Evolutionary conservation across 208 protist genomes (phyloP), one percentile per base, ranked within the genome.

Genomic region (Lotmaria passim): DNA sequence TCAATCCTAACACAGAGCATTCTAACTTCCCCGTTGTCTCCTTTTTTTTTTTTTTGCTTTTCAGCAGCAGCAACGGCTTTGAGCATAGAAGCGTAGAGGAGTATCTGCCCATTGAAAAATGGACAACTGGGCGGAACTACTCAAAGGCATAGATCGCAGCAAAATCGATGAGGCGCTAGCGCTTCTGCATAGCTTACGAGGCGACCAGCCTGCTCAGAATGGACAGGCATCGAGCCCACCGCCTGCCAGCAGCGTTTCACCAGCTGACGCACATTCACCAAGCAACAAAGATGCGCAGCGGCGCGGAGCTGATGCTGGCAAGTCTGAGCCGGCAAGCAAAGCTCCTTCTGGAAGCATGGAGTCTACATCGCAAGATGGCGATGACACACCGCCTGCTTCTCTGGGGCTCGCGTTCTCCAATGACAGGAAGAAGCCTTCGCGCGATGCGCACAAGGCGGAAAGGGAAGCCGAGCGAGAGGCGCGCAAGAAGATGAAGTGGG

Each of bases 131-230:
- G 41, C 75, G 12, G 59, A 67, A 51, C 33, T 74, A 12, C 69
- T 81, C 28, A 75, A 72, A 33, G 56, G 34, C 63, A 52, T 81
- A 53, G 69, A 81, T 28, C 75, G 69, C 11, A 69, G 65, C 62
- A 63, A 61, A 34, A 70, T 81, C 23, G 75, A 81, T 39, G 62
- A 81, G 41, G 68, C 60, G 26, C 33, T 81, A 46, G 68, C 56
- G 21, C 58, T 81, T 28, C 57, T 81, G 39, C 59, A 81, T 46
- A 60, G 69, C 43, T n/a, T 81, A 17, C 60, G 50, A 38, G 44
- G 31, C 28, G 30, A 46, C 30, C 30, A 72, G 34, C 17, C 38
- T 0, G 0, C 64, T 50, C 52, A 38, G 21, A 51, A 43, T 12
- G 48, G 10, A 7, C n/a, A 30, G 48, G 15, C 48, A 4, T 14